Evolutionary conservation across 192 early-diverging fungal species (phyloP).

Genomic region (Mortierella hygrophila): DNA sequence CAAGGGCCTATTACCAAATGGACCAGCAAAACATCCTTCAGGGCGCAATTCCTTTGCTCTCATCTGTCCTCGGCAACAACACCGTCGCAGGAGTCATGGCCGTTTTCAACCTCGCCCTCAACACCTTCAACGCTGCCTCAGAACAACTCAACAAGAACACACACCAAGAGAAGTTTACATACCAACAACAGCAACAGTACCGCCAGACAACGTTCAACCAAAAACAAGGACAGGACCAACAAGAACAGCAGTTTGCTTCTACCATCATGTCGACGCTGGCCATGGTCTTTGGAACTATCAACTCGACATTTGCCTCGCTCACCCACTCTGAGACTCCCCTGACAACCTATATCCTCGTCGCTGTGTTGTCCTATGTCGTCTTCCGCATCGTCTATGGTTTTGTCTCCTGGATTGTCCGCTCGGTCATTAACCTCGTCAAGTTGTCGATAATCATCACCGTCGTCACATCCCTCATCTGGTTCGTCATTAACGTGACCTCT

Average conservation of each 20-base stretch:
- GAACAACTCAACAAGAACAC: constrained; percentile 6
- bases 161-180: not conserved
- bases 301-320: constrained; percentile 32
- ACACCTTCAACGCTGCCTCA: constrained; percentile 21
- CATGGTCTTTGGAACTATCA: constrained; percentile 21
- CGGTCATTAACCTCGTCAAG: constrained; percentile 47
- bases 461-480: constrained; percentile 34
- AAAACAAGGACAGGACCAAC: constrained; percentile 3
- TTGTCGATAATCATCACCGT: constrained; percentile 38
- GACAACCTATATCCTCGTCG: constrained; percentile 42
- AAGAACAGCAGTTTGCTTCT: constrained; percentile 17
- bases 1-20: not conserved
- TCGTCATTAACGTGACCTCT: constrained; percentile 38
- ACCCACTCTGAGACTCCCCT: constrained; percentile 33
- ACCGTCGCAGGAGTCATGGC: constrained; percentile 42
- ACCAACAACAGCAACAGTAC: not conserved
- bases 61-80: constrained; percentile 45
- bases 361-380: constrained; percentile 32
- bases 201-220: not conserved
- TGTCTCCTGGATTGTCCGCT: constrained; percentile 40
- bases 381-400: constrained; percentile 43
- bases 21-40: constrained; percentile 29
- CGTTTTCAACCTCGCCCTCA: constrained; percentile 33
- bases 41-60: constrained; percentile 36
- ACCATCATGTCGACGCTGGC: constrained; percentile 17